Percentiles rank a stretch among this genome's conserved stretches.
Evolutionary conservation across 352 stramenopile genomes (phyloP).

Genomic region (Plasmopara viticola): DNA sequence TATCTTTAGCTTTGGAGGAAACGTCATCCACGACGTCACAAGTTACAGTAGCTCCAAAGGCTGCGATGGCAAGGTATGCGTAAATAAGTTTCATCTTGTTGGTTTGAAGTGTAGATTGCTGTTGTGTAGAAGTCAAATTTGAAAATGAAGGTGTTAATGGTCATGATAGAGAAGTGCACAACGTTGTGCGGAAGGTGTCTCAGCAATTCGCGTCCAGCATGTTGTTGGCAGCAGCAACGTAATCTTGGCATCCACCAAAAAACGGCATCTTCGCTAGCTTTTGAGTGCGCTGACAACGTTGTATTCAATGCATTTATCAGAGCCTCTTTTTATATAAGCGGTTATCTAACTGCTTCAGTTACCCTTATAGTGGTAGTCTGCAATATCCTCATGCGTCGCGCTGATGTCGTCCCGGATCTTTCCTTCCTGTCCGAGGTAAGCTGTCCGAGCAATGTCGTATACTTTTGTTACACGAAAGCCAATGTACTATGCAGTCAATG

Average conservation of each 20-base stretch:
- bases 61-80: constrained; percentile 14
- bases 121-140: constrained; percentile 14
- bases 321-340: too few relatives aligned
- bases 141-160: constrained; percentile 6
- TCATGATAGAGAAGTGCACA: not conserved
- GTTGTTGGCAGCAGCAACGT: not conserved
- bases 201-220: not conserved
- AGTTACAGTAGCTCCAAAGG: constrained; percentile 6
- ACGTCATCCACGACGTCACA: constrained; percentile 12
- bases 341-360: too few relatives aligned
- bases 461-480: too few relatives aligned
- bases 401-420: too few relatives aligned
- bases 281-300: not conserved
- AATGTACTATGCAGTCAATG: too few relatives aligned
- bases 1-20: constrained; percentile 3
- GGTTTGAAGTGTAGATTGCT: constrained; percentile 3
- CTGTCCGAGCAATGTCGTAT: too few relatives aligned
- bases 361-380: too few relatives aligned
- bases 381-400: too few relatives aligned
- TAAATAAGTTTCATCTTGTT: constrained; percentile 22
- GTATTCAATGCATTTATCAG: too few relatives aligned
- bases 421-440: too few relatives aligned
- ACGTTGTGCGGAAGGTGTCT: not conserved
- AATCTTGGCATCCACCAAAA: not conserved
- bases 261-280: not conserved